These are phyloP conservation scores for Salix dunnii DNA, from an alignment of 345 rosid species.

Conservation along the genomic window DNA sequence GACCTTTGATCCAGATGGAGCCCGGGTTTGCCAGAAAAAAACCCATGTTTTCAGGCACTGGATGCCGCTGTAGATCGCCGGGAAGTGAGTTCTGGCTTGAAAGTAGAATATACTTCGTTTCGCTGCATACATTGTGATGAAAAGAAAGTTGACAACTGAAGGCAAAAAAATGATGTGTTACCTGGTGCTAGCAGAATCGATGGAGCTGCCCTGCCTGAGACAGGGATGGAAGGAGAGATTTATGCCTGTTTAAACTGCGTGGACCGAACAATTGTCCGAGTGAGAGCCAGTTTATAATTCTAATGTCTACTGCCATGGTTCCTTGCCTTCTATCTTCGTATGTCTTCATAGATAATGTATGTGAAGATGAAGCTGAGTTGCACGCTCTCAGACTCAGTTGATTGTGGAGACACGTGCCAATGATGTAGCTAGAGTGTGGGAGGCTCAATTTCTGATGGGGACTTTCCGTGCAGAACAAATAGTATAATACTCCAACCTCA, in stretches of 20 bases:
- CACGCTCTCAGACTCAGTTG: not conserved
- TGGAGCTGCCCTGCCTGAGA: not conserved
- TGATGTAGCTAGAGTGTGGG: not conserved
- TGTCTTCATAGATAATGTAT: not conserved
- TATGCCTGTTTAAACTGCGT: not conserved
- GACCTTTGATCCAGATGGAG: constrained; percentile 12
- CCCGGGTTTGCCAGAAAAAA: constrained; percentile 7
- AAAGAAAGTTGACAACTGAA: not conserved
- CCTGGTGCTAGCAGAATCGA: not conserved
- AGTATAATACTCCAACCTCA: too few species aligned
- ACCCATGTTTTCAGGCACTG: constrained; percentile 5
- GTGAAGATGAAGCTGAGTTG: not conserved
- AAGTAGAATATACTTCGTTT: constrained; percentile 27
- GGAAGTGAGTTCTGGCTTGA: constrained; percentile 40
- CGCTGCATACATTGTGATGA: constrained; percentile 31
- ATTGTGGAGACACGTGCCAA: not conserved
- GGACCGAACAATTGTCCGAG: not conserved
- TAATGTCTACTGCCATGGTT: not conserved
- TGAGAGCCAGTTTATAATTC: not conserved
- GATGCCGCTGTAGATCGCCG: constrained; percentile 30
- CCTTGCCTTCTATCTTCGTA: not conserved
- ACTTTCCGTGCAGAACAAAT: not conserved
- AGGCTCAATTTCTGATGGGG: not conserved
- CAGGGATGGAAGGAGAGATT: not conserved
- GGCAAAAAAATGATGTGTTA: not conserved